Evolutionary conservation across 139 green algal genomes (phyloP).

Genomic region (Closterium sp.): DNA sequence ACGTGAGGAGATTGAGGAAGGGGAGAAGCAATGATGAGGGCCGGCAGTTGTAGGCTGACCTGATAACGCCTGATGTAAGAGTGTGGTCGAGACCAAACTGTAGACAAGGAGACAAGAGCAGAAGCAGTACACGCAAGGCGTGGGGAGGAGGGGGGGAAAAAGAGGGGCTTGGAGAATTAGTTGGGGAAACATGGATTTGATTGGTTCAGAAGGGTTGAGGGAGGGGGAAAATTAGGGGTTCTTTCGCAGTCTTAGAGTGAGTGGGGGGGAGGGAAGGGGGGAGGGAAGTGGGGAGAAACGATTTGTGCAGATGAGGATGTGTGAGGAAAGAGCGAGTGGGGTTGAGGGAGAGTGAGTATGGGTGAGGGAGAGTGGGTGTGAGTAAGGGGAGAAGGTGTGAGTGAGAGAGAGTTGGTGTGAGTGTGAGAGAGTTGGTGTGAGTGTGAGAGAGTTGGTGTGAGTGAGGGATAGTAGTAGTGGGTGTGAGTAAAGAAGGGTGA

Average conservation of each 20-base stretch:
- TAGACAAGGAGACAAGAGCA: not conserved
- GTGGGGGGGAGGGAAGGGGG: not conserved
- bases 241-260: too few species aligned
- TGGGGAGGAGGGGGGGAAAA: too few species aligned
- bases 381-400: too few species aligned
- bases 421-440: too few species aligned
- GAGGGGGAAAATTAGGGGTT: too few species aligned
- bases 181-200: too few species aligned
- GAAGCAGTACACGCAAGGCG: not conserved
- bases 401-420: too few species aligned
- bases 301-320: not conserved
- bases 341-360: not conserved
- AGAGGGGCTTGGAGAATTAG: too few species aligned
- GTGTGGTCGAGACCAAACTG: slow-evolving; percentile 43
- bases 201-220: too few species aligned
- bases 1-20: slow-evolving; percentile 5
- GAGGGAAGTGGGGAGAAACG: not conserved
- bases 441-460: too few species aligned
- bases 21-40: not conserved
- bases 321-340: not conserved
- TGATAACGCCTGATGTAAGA: slow-evolving; percentile 35
- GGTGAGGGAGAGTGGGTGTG: not conserved
- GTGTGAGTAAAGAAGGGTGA: too few species aligned
- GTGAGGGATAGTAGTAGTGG: too few species aligned
- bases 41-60: not conserved